These are phyloP conservation scores for Eucalyptus regnans DNA, from an alignment of 345 rosid species.

Conservation along the genomic window DNA sequence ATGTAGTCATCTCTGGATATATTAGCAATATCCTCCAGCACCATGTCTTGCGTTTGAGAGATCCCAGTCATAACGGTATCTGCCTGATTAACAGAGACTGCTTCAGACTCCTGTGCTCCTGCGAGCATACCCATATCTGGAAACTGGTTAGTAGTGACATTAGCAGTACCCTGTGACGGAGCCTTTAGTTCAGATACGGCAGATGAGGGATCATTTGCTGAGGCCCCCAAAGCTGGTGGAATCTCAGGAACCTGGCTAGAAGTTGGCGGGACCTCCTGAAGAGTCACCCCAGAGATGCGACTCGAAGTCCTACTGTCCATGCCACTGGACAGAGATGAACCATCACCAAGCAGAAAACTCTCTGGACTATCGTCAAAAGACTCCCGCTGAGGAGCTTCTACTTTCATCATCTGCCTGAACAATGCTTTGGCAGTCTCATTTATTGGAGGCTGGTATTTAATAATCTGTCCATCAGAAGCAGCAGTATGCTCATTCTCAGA, in stretches of 20 bases:
- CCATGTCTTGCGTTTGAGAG: constrained; percentile 36
- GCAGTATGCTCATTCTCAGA: constrained; percentile 27
- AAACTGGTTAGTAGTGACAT: constrained; percentile 24
- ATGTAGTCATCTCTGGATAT: constrained; percentile 27
- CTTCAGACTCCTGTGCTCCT: constrained; percentile 12
- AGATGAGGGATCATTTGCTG: constrained; percentile 5
- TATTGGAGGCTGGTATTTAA: constrained; percentile 74
- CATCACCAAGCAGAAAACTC: constrained; percentile 36
- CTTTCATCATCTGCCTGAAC: constrained; percentile 61
- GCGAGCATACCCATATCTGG: constrained; percentile 9
- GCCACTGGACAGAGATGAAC: constrained; percentile 24
- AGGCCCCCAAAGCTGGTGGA: background rate
- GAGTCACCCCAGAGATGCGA: constrained; percentile 51
- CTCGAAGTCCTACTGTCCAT: constrained; percentile 34
- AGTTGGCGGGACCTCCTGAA: constrained; percentile 67
- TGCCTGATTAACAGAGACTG: constrained; percentile 22
- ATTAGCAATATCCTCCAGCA: constrained; percentile 27
- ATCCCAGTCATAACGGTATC: constrained; percentile 33
- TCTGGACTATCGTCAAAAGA: constrained; percentile 33
- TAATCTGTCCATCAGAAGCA: constrained; percentile 80
- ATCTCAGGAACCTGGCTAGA: constrained; percentile 17
- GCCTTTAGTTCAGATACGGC: constrained; percentile 36
- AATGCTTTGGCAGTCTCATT: constrained; percentile 64
- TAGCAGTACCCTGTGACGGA: constrained; percentile 11
- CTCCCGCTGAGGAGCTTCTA: constrained; percentile 38